A percentile compares a stretch with the other conserved stretches of the same genome.
phyloP scores from a whole-genome alignment of 2,329 filamentous ascomycete genomes.

The Penicillium digitatum region DNA sequence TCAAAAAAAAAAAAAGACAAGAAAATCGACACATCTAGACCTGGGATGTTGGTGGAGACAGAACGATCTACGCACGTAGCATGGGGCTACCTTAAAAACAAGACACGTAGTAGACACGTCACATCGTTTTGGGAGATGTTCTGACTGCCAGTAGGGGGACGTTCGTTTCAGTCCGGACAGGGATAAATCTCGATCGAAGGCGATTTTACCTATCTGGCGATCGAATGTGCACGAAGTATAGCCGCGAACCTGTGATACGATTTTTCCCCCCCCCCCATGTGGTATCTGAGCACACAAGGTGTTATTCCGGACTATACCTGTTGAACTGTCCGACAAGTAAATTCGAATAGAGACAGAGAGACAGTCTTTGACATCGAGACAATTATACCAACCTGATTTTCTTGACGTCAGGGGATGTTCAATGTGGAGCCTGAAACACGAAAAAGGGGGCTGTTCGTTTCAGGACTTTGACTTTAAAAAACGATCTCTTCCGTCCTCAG shows the following conservation, averaged over 20 bases:
- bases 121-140: neutral
- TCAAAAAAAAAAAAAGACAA: neutral
- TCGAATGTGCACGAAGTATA: too few relatives aligned
- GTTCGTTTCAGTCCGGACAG: neutral
- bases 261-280: too few relatives aligned
- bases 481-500: conserved; percentile 26
- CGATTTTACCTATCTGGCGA: too few relatives aligned
- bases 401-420: neutral
- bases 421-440: conserved; percentile 16
- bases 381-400: too few relatives aligned
- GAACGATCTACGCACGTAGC: neutral
- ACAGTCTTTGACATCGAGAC: too few relatives aligned
- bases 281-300: too few relatives aligned
- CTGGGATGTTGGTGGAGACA: neutral
- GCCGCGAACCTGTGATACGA: neutral
- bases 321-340: too few relatives aligned
- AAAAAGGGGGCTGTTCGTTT: conserved; percentile 18
- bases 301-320: too few relatives aligned
- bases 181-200: neutral
- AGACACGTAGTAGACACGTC: neutral
- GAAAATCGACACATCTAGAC: neutral
- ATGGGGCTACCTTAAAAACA: neutral
- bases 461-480: conserved; percentile 13
- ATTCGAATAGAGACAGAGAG: too few relatives aligned
- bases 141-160: neutral